These are phyloP conservation scores for Mycosarcoma maydis DNA, from an alignment of 1,284 basidiomycete genomes.

Conservation along the genomic window DNA sequence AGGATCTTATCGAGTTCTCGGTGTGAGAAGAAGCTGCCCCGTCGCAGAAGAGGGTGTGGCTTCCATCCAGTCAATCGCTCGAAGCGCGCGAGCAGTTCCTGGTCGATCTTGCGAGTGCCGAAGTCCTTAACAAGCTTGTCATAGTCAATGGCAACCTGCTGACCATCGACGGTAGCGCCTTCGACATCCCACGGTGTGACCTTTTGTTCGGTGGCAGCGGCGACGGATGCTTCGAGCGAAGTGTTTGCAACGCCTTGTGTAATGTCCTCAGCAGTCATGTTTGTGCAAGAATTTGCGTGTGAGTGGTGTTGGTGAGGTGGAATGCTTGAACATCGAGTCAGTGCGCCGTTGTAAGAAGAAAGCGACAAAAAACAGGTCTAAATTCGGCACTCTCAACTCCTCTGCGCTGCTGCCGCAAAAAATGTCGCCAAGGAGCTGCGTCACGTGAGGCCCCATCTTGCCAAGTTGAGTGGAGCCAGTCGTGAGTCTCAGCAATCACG, in stretches of 20 bases:
- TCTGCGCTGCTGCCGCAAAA: slow-evolving; percentile 1
- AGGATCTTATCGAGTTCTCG: slow-evolving; percentile 93
- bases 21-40: slow-evolving; percentile 98
- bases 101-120: slow-evolving; percentile 84
- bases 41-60: slow-evolving; percentile 88
- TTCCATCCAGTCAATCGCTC: slow-evolving; percentile 88
- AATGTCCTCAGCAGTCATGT: slow-evolving; percentile 42
- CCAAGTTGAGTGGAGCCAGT: slow-evolving; percentile 21
- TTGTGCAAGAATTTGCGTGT: neutral
- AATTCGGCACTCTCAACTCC: neutral
- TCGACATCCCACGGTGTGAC: slow-evolving; percentile 99
- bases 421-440: slow-evolving; percentile 2
- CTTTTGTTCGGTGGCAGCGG: slow-evolving; percentile 72
- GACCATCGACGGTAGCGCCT: slow-evolving; percentile 90
- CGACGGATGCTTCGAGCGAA: slow-evolving; percentile 40
- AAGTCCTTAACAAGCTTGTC: slow-evolving; percentile 95
- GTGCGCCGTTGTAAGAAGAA: slow-evolving; percentile 11
- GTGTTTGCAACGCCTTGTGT: slow-evolving; percentile 47
- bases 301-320: slow-evolving; percentile 2
- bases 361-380: slow-evolving; percentile 17
- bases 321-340: slow-evolving; percentile 11
- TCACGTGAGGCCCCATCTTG: slow-evolving; percentile 24
- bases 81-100: slow-evolving; percentile 84
- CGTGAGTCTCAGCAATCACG: no score
- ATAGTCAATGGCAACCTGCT: slow-evolving; percentile 80